phyloP scores from a whole-genome alignment of 164 flowering plant genomes.

The Chimonanthus praecox region DNA sequence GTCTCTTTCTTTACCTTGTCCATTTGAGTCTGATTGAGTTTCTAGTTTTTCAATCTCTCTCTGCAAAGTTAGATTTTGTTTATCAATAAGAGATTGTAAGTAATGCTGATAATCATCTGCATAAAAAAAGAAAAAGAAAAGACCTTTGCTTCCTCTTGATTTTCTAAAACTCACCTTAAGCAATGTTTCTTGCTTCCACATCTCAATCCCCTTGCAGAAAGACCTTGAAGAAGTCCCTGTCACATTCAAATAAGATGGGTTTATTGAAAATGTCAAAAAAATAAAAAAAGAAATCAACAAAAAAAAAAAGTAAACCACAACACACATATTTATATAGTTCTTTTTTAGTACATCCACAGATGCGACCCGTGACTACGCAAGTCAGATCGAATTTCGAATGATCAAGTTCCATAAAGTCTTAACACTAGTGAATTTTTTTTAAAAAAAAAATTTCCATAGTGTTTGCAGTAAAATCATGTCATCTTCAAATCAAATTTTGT shows the following conservation, averaged over 20 bases:
- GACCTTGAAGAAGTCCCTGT: conserved; percentile 92
- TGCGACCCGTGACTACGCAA: neutral
- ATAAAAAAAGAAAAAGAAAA: no score
- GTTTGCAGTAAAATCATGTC: no score
- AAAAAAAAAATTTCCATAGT: no score
- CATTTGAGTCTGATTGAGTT: neutral
- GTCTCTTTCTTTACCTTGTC: conserved; percentile 1
- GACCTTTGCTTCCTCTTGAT: no score
- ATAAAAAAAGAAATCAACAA: no score
- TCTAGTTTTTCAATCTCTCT: conserved; percentile 35
- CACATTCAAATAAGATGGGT: neutral
- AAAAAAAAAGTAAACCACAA: no score
- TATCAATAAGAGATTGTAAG: neutral
- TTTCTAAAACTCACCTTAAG: conserved; percentile 42
- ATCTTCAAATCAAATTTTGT: no score
- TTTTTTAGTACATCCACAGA: neutral
- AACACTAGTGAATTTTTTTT: no score
- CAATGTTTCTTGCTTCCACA: conserved; percentile 92
- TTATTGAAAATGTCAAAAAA: neutral
- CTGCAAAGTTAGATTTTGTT: conserved; percentile 23
- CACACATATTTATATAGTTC: neutral
- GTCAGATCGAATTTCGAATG: neutral
- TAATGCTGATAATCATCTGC: neutral
- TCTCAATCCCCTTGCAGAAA: conserved; percentile 63
- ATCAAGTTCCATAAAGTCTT: no score